phyloP scores from a whole-genome alignment of 1,139 yeast genomes.

The Kurtzmaniella quercitrusa region DNA sequence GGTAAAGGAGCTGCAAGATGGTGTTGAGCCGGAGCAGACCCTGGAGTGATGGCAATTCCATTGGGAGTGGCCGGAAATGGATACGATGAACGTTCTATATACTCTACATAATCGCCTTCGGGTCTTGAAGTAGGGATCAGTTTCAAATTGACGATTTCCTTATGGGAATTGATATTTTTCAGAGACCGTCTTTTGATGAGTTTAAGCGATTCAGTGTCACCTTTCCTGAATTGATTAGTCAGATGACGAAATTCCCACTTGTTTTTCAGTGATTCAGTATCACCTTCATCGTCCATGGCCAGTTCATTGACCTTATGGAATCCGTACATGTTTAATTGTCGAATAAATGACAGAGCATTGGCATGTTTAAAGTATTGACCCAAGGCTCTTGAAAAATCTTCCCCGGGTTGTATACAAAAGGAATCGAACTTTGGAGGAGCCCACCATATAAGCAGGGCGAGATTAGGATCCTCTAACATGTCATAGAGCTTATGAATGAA shows the following conservation, averaged over 20 bases:
- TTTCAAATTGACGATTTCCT: slow-evolving; percentile 38
- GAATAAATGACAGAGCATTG: slow-evolving; percentile 73
- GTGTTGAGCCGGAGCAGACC: background rate
- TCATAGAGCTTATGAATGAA: slow-evolving; percentile 63
- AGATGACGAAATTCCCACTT: slow-evolving; percentile 72
- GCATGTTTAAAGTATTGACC: slow-evolving; percentile 73
- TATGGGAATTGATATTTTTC: slow-evolving; percentile 43
- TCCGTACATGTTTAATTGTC: slow-evolving; percentile 78
- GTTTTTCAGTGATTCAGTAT: slow-evolving; percentile 4
- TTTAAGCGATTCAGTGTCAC: slow-evolving; percentile 55
- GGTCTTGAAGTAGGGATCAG: slow-evolving; percentile 26
- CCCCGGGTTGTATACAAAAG: slow-evolving; percentile 44
- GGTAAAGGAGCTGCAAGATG: slow-evolving; percentile 9
- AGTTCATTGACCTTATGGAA: slow-evolving; percentile 63
- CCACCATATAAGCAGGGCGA: slow-evolving; percentile 49
- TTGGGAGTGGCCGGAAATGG: slow-evolving; percentile 2
- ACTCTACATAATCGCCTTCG: slow-evolving; percentile 10
- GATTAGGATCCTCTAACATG: slow-evolving; percentile 53
- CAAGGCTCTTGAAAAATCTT: slow-evolving; percentile 58
- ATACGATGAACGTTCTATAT: slow-evolving; percentile 9
- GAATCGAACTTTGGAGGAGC: slow-evolving; percentile 28
- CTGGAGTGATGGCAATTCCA: slow-evolving; percentile 1
- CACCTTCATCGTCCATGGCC: slow-evolving; percentile 17
- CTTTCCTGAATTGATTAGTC: slow-evolving; percentile 60
- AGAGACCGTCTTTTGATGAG: slow-evolving; percentile 63